Conservation (phyloP, 441 rosid genomes). For the Aleurites moluccanus region DNA sequence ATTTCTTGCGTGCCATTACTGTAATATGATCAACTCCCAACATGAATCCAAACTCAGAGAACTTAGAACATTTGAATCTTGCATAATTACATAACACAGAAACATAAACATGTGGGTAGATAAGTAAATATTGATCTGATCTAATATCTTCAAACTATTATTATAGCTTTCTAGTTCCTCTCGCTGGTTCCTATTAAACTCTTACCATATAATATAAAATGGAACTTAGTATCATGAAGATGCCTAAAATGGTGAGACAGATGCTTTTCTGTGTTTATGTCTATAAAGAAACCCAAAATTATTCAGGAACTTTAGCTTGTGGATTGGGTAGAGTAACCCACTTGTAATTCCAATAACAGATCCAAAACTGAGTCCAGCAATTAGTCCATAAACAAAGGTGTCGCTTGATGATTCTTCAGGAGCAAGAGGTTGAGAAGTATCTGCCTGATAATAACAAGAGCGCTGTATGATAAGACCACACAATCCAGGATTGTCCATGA, state of each 20-base stretch:
- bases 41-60: background rate
- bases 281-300: background rate
- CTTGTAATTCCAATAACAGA: constrained; percentile 6
- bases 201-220: too few relatives aligned
- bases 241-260: background rate
- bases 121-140: background rate
- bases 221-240: background rate
- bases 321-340: constrained; percentile 6
- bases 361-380: constrained; percentile 18
- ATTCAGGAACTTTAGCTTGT: constrained; percentile 9
- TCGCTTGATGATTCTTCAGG: background rate
- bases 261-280: background rate
- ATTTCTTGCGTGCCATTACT: background rate
- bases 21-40: background rate
- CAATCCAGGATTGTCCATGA: constrained; percentile 6
- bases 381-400: background rate
- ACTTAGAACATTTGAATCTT: background rate
- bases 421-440: background rate
- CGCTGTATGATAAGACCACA: background rate
- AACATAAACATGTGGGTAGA: background rate
- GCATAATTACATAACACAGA: background rate
- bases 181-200: background rate
- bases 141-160: background rate
- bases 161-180: background rate
- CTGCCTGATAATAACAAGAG: background rate